Base-by-base conservation (phyloP, 2,329 filamentous ascomycete genomes). In the Dactylella cylindrospora region DNA sequence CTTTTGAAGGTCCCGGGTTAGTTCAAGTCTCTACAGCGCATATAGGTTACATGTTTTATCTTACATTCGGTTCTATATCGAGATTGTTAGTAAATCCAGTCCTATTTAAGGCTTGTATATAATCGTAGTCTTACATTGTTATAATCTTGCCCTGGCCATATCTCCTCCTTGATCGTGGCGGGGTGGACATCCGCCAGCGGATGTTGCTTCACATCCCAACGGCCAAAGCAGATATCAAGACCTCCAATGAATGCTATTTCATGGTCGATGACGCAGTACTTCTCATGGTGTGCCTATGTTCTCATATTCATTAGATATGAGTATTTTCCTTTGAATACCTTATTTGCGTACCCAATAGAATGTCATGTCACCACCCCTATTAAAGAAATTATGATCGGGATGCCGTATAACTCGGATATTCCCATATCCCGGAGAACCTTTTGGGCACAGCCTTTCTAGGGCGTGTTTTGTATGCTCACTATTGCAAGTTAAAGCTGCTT, bases 121-220 rank as follows among this genome's bases (percentile, higher is more conserved):
- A 36, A 31, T 17, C n/a, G 1, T 7, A 13, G 10, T 22, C 46
- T 44, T 54, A 66, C 65, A 59, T 67, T 67, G 74, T 97, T 97
- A 77, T 94, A 97, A 70, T 98, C 93, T 71, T 98, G 93, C 0
- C 93, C 93, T 0, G 93, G 90, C 79, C 89, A 98, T 15, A 96
- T 78, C 72, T 96, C 90, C 50, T 90, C 82, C 10, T 81, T 77
- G 13, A 95, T 81, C 15, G 87, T 88, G 35, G 85, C 84, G 0
- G 91, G 91, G 71, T 97, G 90, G 0, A 90, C 84, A 72, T 97
- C 93, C 0, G 91, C 80, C 10, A 96, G 78, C 1, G 84, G 80
- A 73, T 97, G 93, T 70, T 95, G 88, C 65, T 86, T 82, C 51
- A 81, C 80, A 70, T 98, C 93, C 90, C 90, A 97, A 47, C 93